These are phyloP conservation scores for Tolypocladium paradoxum DNA, from an alignment of 2,329 filamentous ascomycete genomes.

Conservation along the genomic window DNA sequence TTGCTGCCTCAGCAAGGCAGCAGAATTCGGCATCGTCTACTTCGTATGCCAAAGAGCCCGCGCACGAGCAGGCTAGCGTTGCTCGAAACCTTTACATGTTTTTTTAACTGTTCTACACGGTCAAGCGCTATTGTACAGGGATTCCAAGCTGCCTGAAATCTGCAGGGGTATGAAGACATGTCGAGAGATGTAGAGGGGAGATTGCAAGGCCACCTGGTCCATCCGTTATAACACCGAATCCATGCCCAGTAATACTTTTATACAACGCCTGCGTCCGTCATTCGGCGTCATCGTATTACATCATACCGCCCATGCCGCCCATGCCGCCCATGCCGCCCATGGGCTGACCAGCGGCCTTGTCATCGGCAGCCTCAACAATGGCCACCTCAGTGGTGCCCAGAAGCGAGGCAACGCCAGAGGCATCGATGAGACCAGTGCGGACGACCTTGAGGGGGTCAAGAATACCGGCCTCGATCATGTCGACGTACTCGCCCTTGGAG, in stretches of 20 bases:
- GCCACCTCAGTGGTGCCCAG: slow-evolving; percentile 97
- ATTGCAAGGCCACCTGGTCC: slow-evolving; percentile 20
- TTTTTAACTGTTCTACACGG: slow-evolving; percentile 17
- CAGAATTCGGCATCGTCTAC: not conserved
- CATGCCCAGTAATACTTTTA: slow-evolving; percentile 26
- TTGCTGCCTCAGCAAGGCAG: slow-evolving; percentile 7
- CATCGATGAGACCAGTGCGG: slow-evolving; percentile 88
- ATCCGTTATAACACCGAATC: slow-evolving; percentile 35
- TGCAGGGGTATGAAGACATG: slow-evolving; percentile 18
- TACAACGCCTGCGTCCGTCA: slow-evolving; percentile 13
- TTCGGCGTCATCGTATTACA: slow-evolving; percentile 32
- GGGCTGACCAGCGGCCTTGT: slow-evolving; percentile 57
- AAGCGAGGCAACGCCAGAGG: slow-evolving; percentile 90
- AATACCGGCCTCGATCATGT: slow-evolving; percentile 96
- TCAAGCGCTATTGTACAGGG: slow-evolving; percentile 24
- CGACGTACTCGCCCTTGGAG: slow-evolving; percentile 93
- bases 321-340: slow-evolving; percentile 59
- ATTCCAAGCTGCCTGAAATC: slow-evolving; percentile 15
- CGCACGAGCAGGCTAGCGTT: not conserved
- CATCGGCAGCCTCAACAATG: slow-evolving; percentile 90
- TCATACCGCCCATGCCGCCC: slow-evolving; percentile 53
- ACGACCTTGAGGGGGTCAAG: slow-evolving; percentile 99
- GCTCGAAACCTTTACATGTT: not conserved
- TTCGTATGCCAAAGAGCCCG: too few species aligned
- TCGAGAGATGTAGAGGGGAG: slow-evolving; percentile 20